Evolutionary conservation across 495 filamentous ascomycete genomes (phyloP).

Genomic region (Penicillium ucsense): DNA sequence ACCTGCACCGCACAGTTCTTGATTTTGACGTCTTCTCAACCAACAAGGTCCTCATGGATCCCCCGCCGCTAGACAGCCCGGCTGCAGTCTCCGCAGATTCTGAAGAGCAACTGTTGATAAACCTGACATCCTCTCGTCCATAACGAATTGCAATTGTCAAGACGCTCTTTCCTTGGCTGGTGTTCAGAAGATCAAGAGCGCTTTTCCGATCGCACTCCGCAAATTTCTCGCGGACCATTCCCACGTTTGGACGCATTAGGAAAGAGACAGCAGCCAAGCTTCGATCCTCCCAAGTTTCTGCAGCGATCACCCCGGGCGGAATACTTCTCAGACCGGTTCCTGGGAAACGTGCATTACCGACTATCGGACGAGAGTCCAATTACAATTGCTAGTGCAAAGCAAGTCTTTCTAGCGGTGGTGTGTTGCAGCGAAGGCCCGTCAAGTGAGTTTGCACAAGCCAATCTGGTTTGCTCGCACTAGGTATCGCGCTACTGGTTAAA

Average conservation of each 20-base stretch:
- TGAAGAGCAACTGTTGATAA: background rate
- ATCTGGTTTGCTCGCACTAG: constrained; percentile 6
- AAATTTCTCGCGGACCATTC: too few relatives aligned
- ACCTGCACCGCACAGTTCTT: background rate
- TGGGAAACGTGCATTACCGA: too few relatives aligned
- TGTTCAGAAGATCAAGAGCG: background rate
- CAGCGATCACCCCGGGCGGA: too few relatives aligned
- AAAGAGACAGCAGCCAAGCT: too few relatives aligned
- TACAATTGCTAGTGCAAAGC: background rate
- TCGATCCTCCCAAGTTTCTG: too few relatives aligned
- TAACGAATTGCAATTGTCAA: background rate
- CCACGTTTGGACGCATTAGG: too few relatives aligned
- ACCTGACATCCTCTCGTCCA: background rate
- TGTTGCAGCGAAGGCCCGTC: too few relatives aligned
- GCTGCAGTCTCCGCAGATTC: constrained; percentile 12
- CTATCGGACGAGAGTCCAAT: background rate
- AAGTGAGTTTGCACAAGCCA: constrained; percentile 7
- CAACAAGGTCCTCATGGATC: constrained; percentile 24
- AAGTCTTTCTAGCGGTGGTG: too few relatives aligned
- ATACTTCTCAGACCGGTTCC: too few relatives aligned
- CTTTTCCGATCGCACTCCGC: too few relatives aligned
- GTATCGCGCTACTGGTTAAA: background rate
- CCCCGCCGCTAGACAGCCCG: constrained; percentile 7
- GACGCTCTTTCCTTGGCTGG: background rate
- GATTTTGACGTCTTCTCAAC: constrained; percentile 13